Percentiles rank a stretch among this genome's conserved stretches.
Conservation (phyloP, 2,329 filamentous ascomycete genomes). For the Xylariaceae sp. region DNA sequence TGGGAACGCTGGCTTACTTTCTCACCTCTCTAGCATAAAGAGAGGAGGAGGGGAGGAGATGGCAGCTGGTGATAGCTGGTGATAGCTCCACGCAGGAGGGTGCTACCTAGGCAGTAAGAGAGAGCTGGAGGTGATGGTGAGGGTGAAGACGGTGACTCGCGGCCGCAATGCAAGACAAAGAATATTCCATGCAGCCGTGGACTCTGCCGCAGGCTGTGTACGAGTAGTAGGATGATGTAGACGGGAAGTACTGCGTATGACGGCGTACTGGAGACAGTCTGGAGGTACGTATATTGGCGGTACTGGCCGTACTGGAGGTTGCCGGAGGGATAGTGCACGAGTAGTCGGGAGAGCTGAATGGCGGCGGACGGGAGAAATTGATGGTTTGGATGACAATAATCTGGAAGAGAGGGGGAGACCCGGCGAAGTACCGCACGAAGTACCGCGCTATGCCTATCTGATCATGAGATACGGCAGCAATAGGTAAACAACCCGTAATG, state of each 20-base stretch:
- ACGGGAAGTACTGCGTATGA: no score
- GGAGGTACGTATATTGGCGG: background rate
- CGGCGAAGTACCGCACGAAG: background rate
- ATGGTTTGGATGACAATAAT: constrained; percentile 5
- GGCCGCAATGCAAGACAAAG: constrained; percentile 5
- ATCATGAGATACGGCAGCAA: background rate
- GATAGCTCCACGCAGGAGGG: no score
- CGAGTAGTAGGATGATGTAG: background rate
- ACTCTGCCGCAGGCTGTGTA: constrained; percentile 3
- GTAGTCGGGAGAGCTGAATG: constrained; percentile 7
- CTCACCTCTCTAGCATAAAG: no score
- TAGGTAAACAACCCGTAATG: constrained; percentile 5
- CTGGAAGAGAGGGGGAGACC: constrained; percentile 10
- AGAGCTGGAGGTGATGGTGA: no score
- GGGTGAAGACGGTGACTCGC: background rate
- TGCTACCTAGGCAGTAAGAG: no score
- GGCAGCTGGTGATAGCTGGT: background rate
- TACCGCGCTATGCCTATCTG: background rate
- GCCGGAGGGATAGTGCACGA: background rate
- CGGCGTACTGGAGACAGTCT: background rate
- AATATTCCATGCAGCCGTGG: constrained; percentile 14
- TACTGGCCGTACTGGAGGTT: background rate
- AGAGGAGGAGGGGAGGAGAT: constrained; percentile 7
- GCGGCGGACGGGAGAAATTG: constrained; percentile 3
- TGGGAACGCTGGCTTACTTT: no score